phyloP scores from a whole-genome alignment of 2,329 filamentous ascomycete species.

The Monosporascus sp. region DNA sequence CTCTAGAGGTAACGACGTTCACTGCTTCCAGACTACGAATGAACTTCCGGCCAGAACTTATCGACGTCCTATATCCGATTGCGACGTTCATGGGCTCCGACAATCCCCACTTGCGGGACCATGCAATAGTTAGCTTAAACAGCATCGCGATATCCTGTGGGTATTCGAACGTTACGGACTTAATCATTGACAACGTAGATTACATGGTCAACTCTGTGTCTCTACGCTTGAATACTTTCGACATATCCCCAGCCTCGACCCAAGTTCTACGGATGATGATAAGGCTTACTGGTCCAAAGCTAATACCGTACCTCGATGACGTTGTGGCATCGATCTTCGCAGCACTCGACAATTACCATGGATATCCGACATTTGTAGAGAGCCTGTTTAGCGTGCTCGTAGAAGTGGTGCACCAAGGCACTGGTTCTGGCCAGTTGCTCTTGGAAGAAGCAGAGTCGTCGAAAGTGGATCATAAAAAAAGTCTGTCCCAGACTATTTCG shows the following conservation, averaged over 20 bases:
- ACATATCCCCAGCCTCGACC: constrained; percentile 85
- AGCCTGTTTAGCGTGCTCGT: constrained; percentile 76
- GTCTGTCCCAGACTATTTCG: constrained; percentile 23
- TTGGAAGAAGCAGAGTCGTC: constrained; percentile 34
- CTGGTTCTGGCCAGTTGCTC: constrained; percentile 49
- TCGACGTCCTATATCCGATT: constrained; percentile 88
- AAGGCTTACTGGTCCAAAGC: constrained; percentile 69
- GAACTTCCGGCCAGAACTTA: constrained; percentile 76
- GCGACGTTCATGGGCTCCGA: constrained; percentile 78
- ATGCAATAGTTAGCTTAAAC: constrained; percentile 80
- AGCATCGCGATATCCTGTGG: constrained; percentile 69
- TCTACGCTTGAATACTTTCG: constrained; percentile 82
- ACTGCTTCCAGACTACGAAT: constrained; percentile 62
- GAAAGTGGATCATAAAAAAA: constrained; percentile 38
- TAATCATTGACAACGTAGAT: constrained; percentile 88
- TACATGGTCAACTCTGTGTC: constrained; percentile 94
- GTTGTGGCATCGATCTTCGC: constrained; percentile 87
- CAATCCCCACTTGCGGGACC: constrained; percentile 62
- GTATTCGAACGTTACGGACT: constrained; percentile 66
- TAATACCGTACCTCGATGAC: constrained; percentile 89
- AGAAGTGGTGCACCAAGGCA: constrained; percentile 78
- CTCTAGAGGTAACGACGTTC: constrained; percentile 74
- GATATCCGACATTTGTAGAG: constrained; percentile 82
- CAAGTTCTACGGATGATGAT: constrained; percentile 95
- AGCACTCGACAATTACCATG: constrained; percentile 90